Evolutionary conservation across 768 basidiomycete species (phyloP), one percentile per base, ranked within the genome.

Genomic region (Auricularia sp.): DNA sequence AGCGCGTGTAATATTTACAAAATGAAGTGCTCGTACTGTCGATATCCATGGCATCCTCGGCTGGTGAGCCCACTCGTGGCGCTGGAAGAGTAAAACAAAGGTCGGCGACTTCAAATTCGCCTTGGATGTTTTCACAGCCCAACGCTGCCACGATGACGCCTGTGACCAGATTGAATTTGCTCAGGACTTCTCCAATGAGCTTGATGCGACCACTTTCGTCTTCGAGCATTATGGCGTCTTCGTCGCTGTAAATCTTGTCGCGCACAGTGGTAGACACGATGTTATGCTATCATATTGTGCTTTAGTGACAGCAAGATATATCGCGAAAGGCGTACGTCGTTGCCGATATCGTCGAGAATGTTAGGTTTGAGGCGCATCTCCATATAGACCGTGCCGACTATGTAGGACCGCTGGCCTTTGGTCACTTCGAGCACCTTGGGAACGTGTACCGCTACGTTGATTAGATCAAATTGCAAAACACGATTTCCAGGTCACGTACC

Each of bases 291-390:
- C 62, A 56, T 2, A 37, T 67, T 63, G 64, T 62, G 54, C 37
- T 63, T 64, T 61, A 63, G 65, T 66, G 14, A 37, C 36, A 58
- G 16, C 47, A 37, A 42, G 29, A 65, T 47, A 56, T 59, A 39
- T 21, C 24, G 42, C 24, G 39, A 8, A 42, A 7, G 13, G 80
- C 92, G 69, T 71, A 98, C 97, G 70, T 99, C 94, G 73, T 91
- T 83, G 29, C 88, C 93, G 68, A 98, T 84, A 68, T 99, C 97
- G 70, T 94, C 90, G 67, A 99, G 82, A n/a, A 99, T 91, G 71
- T 98, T 98, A 0, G 96, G 96, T 72, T 99, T 99, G 62, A 98
- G 80, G 8, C 94, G 92, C 97, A 99, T 99, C 66, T 99, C 94
- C 86, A 98, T 89, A 74, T 98, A 99, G 5, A 98, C 87, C 0